Evolutionary conservation across 2,329 filamentous ascomycete genomes (phyloP).

Genomic region (Sporothrix brasiliensis): DNA sequence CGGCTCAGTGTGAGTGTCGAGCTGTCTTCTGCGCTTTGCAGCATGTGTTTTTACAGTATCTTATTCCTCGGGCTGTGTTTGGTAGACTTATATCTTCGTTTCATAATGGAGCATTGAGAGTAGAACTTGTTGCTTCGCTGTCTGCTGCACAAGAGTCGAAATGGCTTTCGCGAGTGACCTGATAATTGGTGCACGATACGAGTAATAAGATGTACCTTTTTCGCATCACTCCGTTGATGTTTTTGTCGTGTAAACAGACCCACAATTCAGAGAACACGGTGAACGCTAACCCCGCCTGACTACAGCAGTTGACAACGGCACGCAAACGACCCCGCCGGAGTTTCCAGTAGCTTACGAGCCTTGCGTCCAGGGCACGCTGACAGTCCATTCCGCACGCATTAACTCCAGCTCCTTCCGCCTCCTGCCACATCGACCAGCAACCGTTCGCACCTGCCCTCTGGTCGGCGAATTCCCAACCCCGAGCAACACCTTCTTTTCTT

Average conservation of each 20-base stretch:
- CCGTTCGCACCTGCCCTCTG: conserved; percentile 20
- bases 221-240: neutral
- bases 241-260: conserved; percentile 1
- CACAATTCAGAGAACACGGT: conserved; percentile 6
- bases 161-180: neutral
- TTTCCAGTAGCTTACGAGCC: conserved; percentile 16
- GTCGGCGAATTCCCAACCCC: neutral
- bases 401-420: neutral
- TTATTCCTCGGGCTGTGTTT: neutral
- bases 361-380: conserved; percentile 6
- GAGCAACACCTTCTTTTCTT: neutral
- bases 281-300: conserved; percentile 19
- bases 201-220: neutral
- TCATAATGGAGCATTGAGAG: neutral
- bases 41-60: neutral
- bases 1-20: neutral
- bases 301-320: neutral
- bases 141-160: neutral
- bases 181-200: neutral
- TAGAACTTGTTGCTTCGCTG: neutral
- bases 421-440: conserved; percentile 20
- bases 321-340: conserved; percentile 26
- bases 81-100: conserved; percentile 5
- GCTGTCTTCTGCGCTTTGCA: neutral
- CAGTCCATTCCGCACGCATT: conserved; percentile 6